Evolutionary conservation across 176 grass and related monocot species (phyloP).

Genomic region (Triticum monococcum): DNA sequence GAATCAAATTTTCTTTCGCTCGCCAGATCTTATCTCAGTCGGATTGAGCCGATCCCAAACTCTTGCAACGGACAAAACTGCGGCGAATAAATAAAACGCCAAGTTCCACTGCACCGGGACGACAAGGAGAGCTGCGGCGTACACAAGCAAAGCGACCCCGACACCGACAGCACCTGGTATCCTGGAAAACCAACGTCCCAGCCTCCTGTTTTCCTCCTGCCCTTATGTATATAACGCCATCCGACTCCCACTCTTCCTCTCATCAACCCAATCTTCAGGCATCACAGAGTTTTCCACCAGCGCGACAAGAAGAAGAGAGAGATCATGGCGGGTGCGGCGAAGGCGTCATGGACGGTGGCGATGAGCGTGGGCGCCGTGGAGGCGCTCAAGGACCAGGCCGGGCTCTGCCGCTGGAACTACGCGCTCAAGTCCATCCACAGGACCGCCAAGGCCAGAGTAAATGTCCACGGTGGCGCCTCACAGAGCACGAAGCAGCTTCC

Average conservation of each 20-base stretch:
- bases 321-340: not conserved
- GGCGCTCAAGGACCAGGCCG: slow-evolving; percentile 42
- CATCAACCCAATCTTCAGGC: not conserved
- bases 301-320: not conserved
- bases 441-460: not conserved
- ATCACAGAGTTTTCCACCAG: not conserved
- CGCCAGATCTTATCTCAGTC: too few species aligned
- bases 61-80: too few species aligned
- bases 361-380: slow-evolving; percentile 55
- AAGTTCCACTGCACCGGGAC: not conserved
- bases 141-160: not conserved
- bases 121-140: not conserved
- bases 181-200: not conserved
- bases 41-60: too few species aligned
- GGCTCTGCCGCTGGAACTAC: slow-evolving; percentile 67
- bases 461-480: not conserved
- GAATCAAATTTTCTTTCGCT: too few species aligned
- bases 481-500: slow-evolving; percentile 15
- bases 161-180: not conserved
- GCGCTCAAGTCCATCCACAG: slow-evolving; percentile 42
- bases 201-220: not conserved
- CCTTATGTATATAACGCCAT: not conserved
- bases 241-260: not conserved
- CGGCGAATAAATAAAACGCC: too few species aligned
- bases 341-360: slow-evolving; percentile 33